These are phyloP conservation scores for Phyllosticta capitalensis DNA, from an alignment of 2,329 filamentous ascomycete genomes.

Conservation along the genomic window DNA sequence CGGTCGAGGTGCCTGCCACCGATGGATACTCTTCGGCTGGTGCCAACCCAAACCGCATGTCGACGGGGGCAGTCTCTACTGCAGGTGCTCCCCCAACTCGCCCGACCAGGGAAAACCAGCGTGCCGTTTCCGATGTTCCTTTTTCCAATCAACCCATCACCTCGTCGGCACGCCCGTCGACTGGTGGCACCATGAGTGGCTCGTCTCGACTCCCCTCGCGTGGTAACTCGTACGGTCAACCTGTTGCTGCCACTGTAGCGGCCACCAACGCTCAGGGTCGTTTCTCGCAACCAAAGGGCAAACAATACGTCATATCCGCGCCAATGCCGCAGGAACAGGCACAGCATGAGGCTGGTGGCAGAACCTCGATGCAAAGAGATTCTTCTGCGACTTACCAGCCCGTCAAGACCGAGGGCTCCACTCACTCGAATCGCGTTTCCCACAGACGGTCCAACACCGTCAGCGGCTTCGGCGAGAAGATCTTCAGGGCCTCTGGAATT, in stretches of 20 bases:
- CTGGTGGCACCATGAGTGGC: conserved; percentile 64
- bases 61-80: conserved; percentile 20
- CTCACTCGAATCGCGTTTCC: conserved; percentile 43
- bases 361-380: conserved; percentile 46
- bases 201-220: conserved; percentile 57
- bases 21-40: conserved; percentile 26
- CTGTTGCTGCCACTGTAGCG: conserved; percentile 75
- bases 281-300: conserved; percentile 65
- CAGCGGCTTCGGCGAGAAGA: conserved; percentile 60
- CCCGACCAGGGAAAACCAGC: conserved; percentile 39
- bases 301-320: conserved; percentile 63
- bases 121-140: conserved; percentile 40
- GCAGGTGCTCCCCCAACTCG: conserved; percentile 21
- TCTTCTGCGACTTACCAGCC: conserved; percentile 47
- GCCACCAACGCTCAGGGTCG: conserved; percentile 82
- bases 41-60: conserved; percentile 13
- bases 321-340: conserved; percentile 49
- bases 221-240: conserved; percentile 73
- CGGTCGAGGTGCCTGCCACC: conserved; percentile 33
- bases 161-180: conserved; percentile 57
- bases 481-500: conserved; percentile 77
- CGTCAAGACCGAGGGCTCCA: conserved; percentile 39
- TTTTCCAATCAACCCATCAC: conserved; percentile 31
- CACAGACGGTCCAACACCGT: conserved; percentile 57
- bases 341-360: conserved; percentile 42